phyloP scores from a whole-genome alignment of 2,329 filamentous ascomycete species.

The Eutypella sp. region DNA sequence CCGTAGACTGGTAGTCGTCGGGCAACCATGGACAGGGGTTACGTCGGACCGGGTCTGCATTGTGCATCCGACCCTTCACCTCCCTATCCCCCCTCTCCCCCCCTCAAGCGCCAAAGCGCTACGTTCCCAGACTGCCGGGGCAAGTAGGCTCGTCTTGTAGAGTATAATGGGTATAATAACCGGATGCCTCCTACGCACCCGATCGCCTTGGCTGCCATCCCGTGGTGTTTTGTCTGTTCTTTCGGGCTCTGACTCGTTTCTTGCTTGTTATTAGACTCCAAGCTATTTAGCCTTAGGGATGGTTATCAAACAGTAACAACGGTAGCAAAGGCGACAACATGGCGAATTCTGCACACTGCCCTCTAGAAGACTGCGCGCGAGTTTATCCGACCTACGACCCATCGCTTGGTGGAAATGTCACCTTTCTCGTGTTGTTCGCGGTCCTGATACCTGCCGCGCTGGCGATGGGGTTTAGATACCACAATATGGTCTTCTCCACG shows the following conservation, averaged over 20 bases:
- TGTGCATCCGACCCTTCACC: slow-evolving; percentile 5
- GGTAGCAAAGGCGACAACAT: too few relatives aligned
- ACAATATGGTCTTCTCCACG: slow-evolving; percentile 36
- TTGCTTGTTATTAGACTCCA: not conserved
- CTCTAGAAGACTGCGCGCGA: slow-evolving; percentile 13
- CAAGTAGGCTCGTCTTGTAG: not conserved
- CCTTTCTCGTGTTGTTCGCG: slow-evolving; percentile 36
- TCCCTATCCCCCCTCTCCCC: slow-evolving; percentile 1
- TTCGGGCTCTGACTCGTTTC: not conserved
- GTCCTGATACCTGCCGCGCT: slow-evolving; percentile 33
- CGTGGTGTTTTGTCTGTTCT: not conserved
- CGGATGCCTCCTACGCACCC: not conserved
- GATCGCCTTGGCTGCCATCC: not conserved
- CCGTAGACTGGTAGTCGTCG: not conserved
- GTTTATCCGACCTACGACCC: slow-evolving; percentile 32
- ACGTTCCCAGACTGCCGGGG: slow-evolving; percentile 6
- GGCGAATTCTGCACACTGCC: slow-evolving; percentile 16
- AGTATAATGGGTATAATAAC: slow-evolving; percentile 12
- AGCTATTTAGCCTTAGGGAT: slow-evolving; percentile 8
- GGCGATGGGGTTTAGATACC: slow-evolving; percentile 34
- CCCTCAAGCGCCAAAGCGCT: slow-evolving; percentile 4
- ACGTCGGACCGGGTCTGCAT: slow-evolving; percentile 12
- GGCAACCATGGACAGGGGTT: slow-evolving; percentile 1
- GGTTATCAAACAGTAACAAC: too few relatives aligned
- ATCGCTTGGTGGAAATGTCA: slow-evolving; percentile 34